Evolutionary conservation across 2,329 filamentous ascomycete species (phyloP), one percentile per base, ranked within the genome.

Genomic region (Trichoderma lentiforme): DNA sequence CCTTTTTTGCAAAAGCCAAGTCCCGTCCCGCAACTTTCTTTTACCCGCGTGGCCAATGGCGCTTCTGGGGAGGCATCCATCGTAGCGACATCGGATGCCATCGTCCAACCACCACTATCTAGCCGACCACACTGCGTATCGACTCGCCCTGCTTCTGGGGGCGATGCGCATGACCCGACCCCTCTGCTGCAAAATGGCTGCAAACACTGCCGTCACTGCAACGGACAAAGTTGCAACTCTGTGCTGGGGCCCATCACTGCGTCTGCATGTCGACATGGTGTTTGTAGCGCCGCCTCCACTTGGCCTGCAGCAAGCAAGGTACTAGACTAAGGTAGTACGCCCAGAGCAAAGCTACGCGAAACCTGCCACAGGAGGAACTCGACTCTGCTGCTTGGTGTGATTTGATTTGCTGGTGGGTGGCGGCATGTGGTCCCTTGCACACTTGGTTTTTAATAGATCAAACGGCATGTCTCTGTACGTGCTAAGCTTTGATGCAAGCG

Each of bases 221-320:
- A 62, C 58, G 32, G 30, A n/a, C 18, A 21, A n/a, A 62, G 32
- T n/a, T 26, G 60, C 60, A 24, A 28, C 9, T 39, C 21, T 32
- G 11, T 60, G 61, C 61, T 64, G 39, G 18, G 39, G 61, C 24
- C 62, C n/a, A 64, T 51, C 62, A 64, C 15, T 64, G 62, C 36
- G 39, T 26, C 28, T 69, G 56, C 56, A 34, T 7, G 53, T 43
- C 18, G 66, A 36, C 11, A 69, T 61, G 66, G 66, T 47, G 56
- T 21, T 64, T 56, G 63, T 34, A 66, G 66, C 65, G 56, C 34
- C 26, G 24, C 66, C 66, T 51, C 66, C 66, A 69, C 66, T 51
- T 69, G 66, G 66, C 67, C 57, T 70, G 67, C 67, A 70, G 67
- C 67, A 70, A 70, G 67, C 67, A 70, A 62, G 67, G 66, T 61